Conservation (phyloP, 2,329 filamentous ascomycete species). For the Cercospora sp. region DNA sequence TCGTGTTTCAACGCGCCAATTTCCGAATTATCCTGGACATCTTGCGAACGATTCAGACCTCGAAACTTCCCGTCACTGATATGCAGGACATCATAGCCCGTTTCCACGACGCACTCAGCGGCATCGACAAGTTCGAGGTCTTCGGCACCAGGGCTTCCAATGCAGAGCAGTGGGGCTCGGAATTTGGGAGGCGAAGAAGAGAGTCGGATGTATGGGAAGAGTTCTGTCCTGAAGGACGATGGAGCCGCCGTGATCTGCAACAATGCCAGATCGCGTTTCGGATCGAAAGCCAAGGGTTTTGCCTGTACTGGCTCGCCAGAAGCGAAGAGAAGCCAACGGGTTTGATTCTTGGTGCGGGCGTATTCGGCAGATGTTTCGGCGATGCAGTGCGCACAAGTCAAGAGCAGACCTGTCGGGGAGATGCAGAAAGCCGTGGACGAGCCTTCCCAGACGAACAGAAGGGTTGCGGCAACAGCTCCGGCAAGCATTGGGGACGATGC, state of each 20-base stretch:
- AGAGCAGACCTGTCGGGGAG: slow-evolving; percentile 45
- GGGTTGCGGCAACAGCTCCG: slow-evolving; percentile 26
- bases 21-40: slow-evolving; percentile 53
- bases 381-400: slow-evolving; percentile 56
- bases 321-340: slow-evolving; percentile 48
- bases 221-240: neutral
- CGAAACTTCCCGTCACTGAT: slow-evolving; percentile 48
- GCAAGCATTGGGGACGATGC: neutral
- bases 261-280: slow-evolving; percentile 49
- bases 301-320: slow-evolving; percentile 45
- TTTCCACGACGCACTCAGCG: slow-evolving; percentile 38
- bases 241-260: slow-evolving; percentile 44
- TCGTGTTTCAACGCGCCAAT: slow-evolving; percentile 56
- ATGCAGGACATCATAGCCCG: slow-evolving; percentile 51
- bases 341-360: slow-evolving; percentile 25
- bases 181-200: slow-evolving; percentile 18
- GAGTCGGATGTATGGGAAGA: slow-evolving; percentile 29
- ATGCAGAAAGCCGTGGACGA: slow-evolving; percentile 56
- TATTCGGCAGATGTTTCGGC: slow-evolving; percentile 46
- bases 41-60: slow-evolving; percentile 43
- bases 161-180: slow-evolving; percentile 37
- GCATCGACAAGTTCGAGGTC: slow-evolving; percentile 45
- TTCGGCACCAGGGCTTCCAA: slow-evolving; percentile 46
- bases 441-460: slow-evolving; percentile 53
- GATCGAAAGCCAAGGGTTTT: slow-evolving; percentile 47